phyloP scores from a whole-genome alignment of 2,329 filamentous ascomycete genomes.

The Clonostachys rosea region DNA sequence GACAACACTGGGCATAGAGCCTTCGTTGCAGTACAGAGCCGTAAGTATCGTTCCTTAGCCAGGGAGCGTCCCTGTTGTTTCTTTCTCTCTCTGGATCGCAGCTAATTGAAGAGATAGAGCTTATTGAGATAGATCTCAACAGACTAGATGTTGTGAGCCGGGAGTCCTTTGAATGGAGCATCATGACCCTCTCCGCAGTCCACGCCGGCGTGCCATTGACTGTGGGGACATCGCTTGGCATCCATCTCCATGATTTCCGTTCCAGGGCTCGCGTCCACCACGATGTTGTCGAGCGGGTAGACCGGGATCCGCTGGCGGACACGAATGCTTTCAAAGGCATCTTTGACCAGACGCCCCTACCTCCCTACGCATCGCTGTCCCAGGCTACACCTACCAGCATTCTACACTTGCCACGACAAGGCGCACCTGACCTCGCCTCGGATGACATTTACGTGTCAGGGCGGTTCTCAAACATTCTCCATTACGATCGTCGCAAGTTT shows the following conservation, averaged over 20 bases:
- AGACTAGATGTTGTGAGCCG: constrained; percentile 66
- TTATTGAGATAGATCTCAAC: constrained; percentile 78
- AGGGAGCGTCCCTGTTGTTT: neutral
- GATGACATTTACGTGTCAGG: constrained; percentile 85
- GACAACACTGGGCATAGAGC: constrained; percentile 63
- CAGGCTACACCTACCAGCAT: constrained; percentile 82
- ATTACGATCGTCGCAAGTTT: constrained; percentile 86
- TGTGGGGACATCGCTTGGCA: constrained; percentile 74
- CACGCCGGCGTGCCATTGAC: constrained; percentile 67
- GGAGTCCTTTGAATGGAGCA: constrained; percentile 73
- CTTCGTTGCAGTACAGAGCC: constrained; percentile 75
- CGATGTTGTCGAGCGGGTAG: constrained; percentile 29
- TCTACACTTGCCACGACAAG: constrained; percentile 64
- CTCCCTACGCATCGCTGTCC: constrained; percentile 65
- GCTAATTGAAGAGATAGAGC: constrained; percentile 23
- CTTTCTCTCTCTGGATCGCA: neutral
- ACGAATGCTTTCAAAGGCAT: constrained; percentile 28
- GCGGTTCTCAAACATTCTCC: constrained; percentile 81
- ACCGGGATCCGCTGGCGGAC: constrained; percentile 13
- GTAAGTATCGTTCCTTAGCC: constrained; percentile 31
- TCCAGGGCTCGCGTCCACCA: constrained; percentile 22
- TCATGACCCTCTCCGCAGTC: constrained; percentile 75
- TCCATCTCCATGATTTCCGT: constrained; percentile 80
- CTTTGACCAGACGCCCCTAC: constrained; percentile 46
- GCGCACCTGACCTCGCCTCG: constrained; percentile 49